Base-by-base conservation (phyloP, 345 rosid species). In the Arabis alpina region DNA sequence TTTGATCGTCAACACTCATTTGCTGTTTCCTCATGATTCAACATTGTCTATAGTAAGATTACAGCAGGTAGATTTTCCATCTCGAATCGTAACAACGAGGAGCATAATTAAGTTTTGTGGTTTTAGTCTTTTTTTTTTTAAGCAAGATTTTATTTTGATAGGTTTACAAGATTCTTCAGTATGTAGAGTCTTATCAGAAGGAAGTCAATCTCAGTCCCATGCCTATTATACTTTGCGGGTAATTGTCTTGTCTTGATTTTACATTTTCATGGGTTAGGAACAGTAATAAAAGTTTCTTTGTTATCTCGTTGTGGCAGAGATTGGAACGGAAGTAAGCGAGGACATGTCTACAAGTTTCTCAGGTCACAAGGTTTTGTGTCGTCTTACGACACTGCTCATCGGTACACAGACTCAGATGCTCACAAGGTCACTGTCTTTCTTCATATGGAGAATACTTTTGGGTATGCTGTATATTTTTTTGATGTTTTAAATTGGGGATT, bases 271-370 rank as follows among this genome's bases (percentile, higher is more conserved):
- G 42, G 4, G 3, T 36, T 52, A 61, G 52, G 44, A 61, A 27
- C 3, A 11, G 1, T 58, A 24, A 34, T 76, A 3, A 57, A 55
- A 7, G 0, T 5, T 19, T 0, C 10, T 56, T 25, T 61, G 11
- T 39, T 67, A 43, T 77, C 24, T 8, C 67, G 34, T 48, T 11
- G 41, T 68, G 71, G 61, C 72, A 94, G 99, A 23, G 99, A 94
- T 73, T 94, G 99, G 97, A 94, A 94, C 27, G 99, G 99, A 36
- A 94, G 96, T 81, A 94, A 94, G 77, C 84, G 95, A 3, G 99
- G 97, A 30, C 95, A 91, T 72, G 97, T 91, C 57, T 94, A 89
- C 86, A 88, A 85, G 80, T 94, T 94, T 75, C 85, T 94, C 10
- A 83, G 99, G 70, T 94, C 97, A 40, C 96, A 86, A 64, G 99